Conservation (phyloP, 2,329 filamentous ascomycete species). For the Clarireedia hainanense region DNA sequence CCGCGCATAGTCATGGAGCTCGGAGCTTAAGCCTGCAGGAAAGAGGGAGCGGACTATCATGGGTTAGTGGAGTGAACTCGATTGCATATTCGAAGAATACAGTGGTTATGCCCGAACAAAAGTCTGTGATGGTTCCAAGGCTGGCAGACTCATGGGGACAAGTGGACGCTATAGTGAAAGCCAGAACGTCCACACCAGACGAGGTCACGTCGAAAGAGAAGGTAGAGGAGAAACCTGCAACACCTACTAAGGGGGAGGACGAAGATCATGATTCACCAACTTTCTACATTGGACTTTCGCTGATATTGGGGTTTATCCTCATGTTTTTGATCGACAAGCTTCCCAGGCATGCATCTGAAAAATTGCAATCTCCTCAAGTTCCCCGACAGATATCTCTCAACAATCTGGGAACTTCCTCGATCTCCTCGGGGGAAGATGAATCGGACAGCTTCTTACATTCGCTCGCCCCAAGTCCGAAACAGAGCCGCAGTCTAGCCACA, state of each 20-base stretch:
- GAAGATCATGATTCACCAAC: conserved; percentile 45
- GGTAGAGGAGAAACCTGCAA: conserved; percentile 1
- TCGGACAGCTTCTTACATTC: conserved; percentile 52
- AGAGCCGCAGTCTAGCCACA: conserved; percentile 63
- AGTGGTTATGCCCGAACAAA: neutral
- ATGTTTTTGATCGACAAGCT: conserved; percentile 95
- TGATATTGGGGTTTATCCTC: conserved; percentile 82
- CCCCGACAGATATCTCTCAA: conserved; percentile 85
- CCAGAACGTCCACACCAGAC: neutral
- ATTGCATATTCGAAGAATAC: conserved; percentile 12
- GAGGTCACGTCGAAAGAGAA: conserved; percentile 6
- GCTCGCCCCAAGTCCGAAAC: conserved; percentile 48
- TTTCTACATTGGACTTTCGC: conserved; percentile 76
- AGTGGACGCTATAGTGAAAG: neutral
- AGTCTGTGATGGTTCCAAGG: neutral
- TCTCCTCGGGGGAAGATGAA: conserved; percentile 40
- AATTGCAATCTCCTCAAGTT: conserved; percentile 54
- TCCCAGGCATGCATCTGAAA: conserved; percentile 62
- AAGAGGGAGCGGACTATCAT: conserved; percentile 14
- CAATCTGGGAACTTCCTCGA: conserved; percentile 55
- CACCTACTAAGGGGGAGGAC: conserved; percentile 22
- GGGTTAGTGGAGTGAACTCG: conserved; percentile 16
- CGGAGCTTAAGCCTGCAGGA: conserved; percentile 9
- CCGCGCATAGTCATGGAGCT: conserved; percentile 19
- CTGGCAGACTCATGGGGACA: neutral